Evolutionary conservation across 441 rosid genomes (phyloP), one percentile per base, ranked within the genome.

Genomic region (Erodium trifolium): DNA sequence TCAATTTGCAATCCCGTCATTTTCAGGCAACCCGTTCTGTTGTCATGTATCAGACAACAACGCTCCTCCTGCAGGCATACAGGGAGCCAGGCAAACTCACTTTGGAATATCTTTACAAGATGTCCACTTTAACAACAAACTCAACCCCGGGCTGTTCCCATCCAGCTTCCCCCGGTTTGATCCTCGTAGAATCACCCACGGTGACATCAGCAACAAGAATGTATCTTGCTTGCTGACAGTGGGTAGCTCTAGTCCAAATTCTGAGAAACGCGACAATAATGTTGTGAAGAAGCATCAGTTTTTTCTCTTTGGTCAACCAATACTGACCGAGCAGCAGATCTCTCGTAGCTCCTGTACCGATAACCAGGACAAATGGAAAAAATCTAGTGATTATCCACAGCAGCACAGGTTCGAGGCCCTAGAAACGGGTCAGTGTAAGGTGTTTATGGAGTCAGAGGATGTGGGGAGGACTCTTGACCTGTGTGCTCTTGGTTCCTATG

Each of bases 51-150:
- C 88, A 2, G 89, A 88, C 70, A 88, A 82, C 73, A 83, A 7
- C 11, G 27, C 27, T 23, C 10, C 86, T 87, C 92, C 99, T 87
- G 91, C 87, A 85, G 92, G 99, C 87, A 88, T 94, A 94, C 99
- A 94, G 99, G 99, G 97, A 94, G 96, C 97, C 99, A 94, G 99
- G 99, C 99, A 94, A 81, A 83, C 91, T 75, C 92, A 85, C 69
- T 85, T 81, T 71, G 94, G 88, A 81, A 67, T 81, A 81, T 78
- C 92, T 80, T 78, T 88, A 72, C 76, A 92, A 63, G 93, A 87
- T 78, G 83, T 82, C 80, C 90, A 78, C 83, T 83, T 80, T 76
- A 74, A 78, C 83, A 84, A 77, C 82, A 88, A 86, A 70, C 82
- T 89, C 78, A 93, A 84, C 67, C 73, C 80, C 31, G 85, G 90